Base-by-base conservation (phyloP, 73 alveolate genomes). In the Symbiodinium pilosum region DNA sequence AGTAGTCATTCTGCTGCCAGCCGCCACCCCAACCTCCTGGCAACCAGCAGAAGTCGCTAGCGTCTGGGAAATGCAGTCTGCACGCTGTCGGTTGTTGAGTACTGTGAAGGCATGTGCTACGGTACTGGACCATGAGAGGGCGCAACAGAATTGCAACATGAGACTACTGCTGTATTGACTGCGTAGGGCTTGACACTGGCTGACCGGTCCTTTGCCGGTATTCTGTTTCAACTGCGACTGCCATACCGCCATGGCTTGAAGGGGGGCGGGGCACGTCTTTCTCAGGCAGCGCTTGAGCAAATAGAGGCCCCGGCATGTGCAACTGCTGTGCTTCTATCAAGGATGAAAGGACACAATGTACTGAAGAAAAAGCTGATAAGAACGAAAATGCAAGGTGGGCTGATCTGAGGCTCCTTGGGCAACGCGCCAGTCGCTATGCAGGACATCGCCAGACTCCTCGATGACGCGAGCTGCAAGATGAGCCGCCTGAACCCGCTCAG, bases 391-490 rank as follows among this genome's bases (percentile, higher is more conserved):
- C 59, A 47, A 14, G 14, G 14, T 14, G 14, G 14, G 59, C 59
- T 9, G 14, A 47, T 47, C 59, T 14, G 59, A 6, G 81, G 81
- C 81, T 64, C 81, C 81, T 64, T 64, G 81, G 18, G 81, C 81
- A 11, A 64, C 20, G 32, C 81, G 81, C 81, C 81, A 64, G 18
- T 64, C 38, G 38, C 30, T 64, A 38, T 64, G 81, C 81, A 64
- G 81, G 20, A 38, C 42, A 40, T 91, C 97, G 30, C 75, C 88
- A 0, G 38, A 24, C 68, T 91, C 97, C 51, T 91, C 54, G 18
- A 91, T 54, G 44, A 91, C 97, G 2, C 77, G 47, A 3, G 73
- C 81, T 4, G 97, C 51, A 69, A 91, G 52, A 18, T 30, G 28
- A 41, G 97, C 97, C 5, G 97, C 97, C 32, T 83, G 81, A 1